Percentiles rank a stretch among this genome's conserved stretches.
These are phyloP conservation scores for Aspergillus bridgeri DNA, from an alignment of 495 filamentous ascomycete genomes.

Conservation along the genomic window DNA sequence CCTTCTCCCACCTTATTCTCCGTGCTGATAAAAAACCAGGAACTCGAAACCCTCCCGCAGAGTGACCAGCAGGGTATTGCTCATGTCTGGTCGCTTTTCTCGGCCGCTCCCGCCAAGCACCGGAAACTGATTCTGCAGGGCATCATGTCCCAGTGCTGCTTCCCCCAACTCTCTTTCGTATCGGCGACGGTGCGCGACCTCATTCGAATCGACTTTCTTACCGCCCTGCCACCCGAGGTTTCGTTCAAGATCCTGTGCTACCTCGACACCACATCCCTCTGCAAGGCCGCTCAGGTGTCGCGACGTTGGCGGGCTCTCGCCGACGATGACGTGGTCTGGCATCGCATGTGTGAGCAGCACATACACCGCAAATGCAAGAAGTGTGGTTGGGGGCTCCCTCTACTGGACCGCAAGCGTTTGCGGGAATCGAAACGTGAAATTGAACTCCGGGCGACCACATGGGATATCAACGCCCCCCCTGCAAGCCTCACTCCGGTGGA, in stretches of 20 bases:
- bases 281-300: constrained; percentile 95
- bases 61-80: constrained; percentile 89
- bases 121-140: constrained; percentile 93
- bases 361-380: constrained; percentile 95
- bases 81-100: constrained; percentile 95
- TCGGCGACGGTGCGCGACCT: constrained; percentile 83
- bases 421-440: constrained; percentile 85
- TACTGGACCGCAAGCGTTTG: constrained; percentile 82
- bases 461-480: constrained; percentile 35
- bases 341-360: constrained; percentile 98
- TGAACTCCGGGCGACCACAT: constrained; percentile 61
- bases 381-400: constrained; percentile 91
- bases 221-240: constrained; percentile 82
- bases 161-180: constrained; percentile 90
- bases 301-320: constrained; percentile 80
- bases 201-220: constrained; percentile 92
- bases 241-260: constrained; percentile 90
- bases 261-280: constrained; percentile 92
- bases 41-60: constrained; percentile 75
- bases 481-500: constrained; percentile 18
- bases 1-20: constrained; percentile 1
- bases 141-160: constrained; percentile 93
- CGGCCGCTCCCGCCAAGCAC: constrained; percentile 88
- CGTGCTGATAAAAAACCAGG: constrained; percentile 42
- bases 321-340: constrained; percentile 97